These are phyloP conservation scores for Whalleya microplaca DNA, from an alignment of 2,329 filamentous ascomycete genomes.

Conservation along the genomic window DNA sequence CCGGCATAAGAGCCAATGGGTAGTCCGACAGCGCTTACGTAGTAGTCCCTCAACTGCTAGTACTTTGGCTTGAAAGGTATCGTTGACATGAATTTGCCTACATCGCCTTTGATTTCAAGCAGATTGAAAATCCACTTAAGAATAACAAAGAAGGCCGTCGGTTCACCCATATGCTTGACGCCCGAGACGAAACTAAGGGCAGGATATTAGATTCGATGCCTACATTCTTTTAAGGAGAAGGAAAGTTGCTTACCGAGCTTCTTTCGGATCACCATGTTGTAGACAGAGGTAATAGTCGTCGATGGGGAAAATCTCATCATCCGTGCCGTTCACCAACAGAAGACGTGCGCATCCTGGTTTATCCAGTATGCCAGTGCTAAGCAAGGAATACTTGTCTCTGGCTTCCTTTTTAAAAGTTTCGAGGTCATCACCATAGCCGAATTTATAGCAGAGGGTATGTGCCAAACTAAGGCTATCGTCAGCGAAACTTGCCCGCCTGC, in stretches of 20 bases:
- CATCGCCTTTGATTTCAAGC: slow-evolving; percentile 35
- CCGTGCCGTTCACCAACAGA: slow-evolving; percentile 59
- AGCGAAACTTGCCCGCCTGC: neutral
- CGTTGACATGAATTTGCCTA: slow-evolving; percentile 29
- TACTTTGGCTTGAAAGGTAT: slow-evolving; percentile 34
- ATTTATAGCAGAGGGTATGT: slow-evolving; percentile 36
- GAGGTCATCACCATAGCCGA: slow-evolving; percentile 33
- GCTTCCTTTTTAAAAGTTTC: slow-evolving; percentile 38
- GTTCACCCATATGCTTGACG: slow-evolving; percentile 43
- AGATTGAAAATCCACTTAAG: slow-evolving; percentile 39
- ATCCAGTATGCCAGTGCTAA: slow-evolving; percentile 58
- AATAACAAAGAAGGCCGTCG: slow-evolving; percentile 37
- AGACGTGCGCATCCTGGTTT: slow-evolving; percentile 49
- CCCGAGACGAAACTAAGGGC: slow-evolving; percentile 33
- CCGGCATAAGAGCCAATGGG: neutral
- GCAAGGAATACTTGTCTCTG: slow-evolving; percentile 52
- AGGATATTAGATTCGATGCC: neutral
- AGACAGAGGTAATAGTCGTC: slow-evolving; percentile 62
- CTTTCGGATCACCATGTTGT: slow-evolving; percentile 56
- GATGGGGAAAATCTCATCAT: slow-evolving; percentile 65
- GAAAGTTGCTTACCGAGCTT: slow-evolving; percentile 40
- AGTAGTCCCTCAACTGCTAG: slow-evolving; percentile 5
- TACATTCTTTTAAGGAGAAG: neutral
- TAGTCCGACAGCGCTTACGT: neutral
- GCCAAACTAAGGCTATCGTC: slow-evolving; percentile 22